Evolutionary conservation across 331 rosid species (phyloP).

Genomic region (Pyracantha coccinea): DNA sequence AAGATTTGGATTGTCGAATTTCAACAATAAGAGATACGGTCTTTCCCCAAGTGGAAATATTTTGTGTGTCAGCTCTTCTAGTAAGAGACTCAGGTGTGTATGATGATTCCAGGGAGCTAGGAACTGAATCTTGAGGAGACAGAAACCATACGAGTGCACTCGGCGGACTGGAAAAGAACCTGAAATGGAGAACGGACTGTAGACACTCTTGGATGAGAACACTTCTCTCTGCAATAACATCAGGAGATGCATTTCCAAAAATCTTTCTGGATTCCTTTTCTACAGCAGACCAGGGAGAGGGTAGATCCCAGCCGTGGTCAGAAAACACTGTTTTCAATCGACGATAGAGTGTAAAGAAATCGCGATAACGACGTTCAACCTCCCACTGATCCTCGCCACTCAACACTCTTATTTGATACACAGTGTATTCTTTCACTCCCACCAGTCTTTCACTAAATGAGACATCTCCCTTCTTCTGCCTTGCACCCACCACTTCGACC

Average conservation of each 20-base stretch:
- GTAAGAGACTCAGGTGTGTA: conserved; percentile 26
- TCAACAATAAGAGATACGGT: conserved; percentile 77
- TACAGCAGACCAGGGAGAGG: conserved; percentile 74
- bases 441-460: conserved; percentile 92
- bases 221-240: conserved; percentile 81
- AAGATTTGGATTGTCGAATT: conserved; percentile 67
- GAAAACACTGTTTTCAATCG: conserved; percentile 57
- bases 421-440: conserved; percentile 93
- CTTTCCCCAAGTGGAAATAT: conserved; percentile 54
- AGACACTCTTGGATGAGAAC: conserved; percentile 81
- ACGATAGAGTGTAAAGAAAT: conserved; percentile 66
- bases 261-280: conserved; percentile 74
- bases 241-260: conserved; percentile 81
- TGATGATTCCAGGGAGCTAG: conserved; percentile 41
- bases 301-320: conserved; percentile 66
- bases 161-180: conserved; percentile 52
- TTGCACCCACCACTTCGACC: conserved; percentile 90
- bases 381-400: conserved; percentile 88
- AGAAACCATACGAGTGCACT: conserved; percentile 70
- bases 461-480: conserved; percentile 91
- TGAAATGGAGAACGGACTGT: conserved; percentile 54
- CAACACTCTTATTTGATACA: conserved; percentile 74
- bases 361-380: conserved; percentile 87
- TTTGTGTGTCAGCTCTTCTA: conserved; percentile 23
- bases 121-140: conserved; percentile 61